Percentiles rank a stretch among this genome's conserved stretches.
These are phyloP conservation scores for Parmelia sp. DNA, from an alignment of 495 filamentous ascomycete species.

Conservation along the genomic window DNA sequence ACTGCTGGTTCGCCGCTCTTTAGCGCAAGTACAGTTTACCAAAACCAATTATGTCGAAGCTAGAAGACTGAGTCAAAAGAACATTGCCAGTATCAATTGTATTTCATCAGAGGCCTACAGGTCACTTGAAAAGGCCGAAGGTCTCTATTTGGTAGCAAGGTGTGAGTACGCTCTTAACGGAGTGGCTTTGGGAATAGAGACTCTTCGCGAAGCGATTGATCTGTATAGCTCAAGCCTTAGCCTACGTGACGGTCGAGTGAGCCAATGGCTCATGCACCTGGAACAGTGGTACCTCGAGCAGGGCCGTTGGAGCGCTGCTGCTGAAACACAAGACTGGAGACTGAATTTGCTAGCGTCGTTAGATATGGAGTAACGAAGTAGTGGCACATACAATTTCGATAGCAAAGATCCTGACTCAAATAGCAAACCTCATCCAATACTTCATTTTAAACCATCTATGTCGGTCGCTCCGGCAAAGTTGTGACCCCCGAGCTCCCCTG, in stretches of 20 bases:
- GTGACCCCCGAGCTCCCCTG: no score
- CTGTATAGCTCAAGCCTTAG: background rate
- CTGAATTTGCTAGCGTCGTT: background rate
- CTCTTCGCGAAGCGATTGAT: background rate
- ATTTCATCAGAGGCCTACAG: no score
- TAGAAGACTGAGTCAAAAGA: background rate
- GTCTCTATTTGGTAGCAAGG: background rate
- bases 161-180: constrained; percentile 7
- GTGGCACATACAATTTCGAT: no score
- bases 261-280: background rate
- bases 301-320: constrained; percentile 30
- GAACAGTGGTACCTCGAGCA: constrained; percentile 11
- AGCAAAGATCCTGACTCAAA: no score
- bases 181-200: background rate
- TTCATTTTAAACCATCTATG: no score
- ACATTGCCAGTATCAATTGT: no score
- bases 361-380: no score
- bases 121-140: no score
- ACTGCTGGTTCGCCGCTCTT: background rate
- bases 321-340: background rate
- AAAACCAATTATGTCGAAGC: background rate
- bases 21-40: background rate
- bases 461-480: no score
- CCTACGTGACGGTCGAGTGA: background rate
- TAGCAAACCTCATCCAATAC: no score